Evolutionary conservation across 179 eudicot species (phyloP), one percentile per base, ranked within the genome.

Genomic region (Drosera spatulata): DNA sequence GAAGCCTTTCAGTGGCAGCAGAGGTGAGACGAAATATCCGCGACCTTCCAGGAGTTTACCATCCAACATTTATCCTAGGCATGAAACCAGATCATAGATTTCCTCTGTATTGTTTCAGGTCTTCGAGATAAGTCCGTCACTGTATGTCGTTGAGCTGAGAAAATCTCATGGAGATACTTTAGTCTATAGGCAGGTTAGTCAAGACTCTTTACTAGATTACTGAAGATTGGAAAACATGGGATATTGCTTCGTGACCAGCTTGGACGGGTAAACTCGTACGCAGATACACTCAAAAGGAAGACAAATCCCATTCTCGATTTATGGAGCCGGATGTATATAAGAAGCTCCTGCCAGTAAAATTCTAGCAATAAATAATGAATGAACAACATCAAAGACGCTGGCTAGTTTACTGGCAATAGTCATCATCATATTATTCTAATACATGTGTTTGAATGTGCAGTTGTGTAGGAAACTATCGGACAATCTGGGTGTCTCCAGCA

Each of bases 81-180:
- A 46, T 7, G 50, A 46, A 46, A 46, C 50, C 50, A 7, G 50
- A 7, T 46, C 50, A 46, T 46, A 22, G 33, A 22, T 22, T 22
- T 22, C 33, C 50, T 46, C 10, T 7, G 3, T 10, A 48, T 50
- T 10, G 8, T 71, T 42, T 67, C 88, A 91, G 98, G 93, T 91
- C 0, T 86, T 84, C 41, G 94, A 93, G 80, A 82, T 93, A 57
- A 93, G 93, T 60, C 86, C 90, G 39, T 74, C 90, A 22, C 57
- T 89, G 60, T 81, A 73, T 50, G 99, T 93, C 22, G 99, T 93
- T 55, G 99, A 93, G 74, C 71, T 93, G 63, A 80, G 86, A 71
- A 93, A 93, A 77, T 73, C 86, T 0, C 69, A 62, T 42, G 99
- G 99, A 47, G 99, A 93, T 74, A 54, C 86, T 68, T 71, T 70